Conservation (phyloP, 108 stramenopile genomes). For the Skeletonema grethae region DNA sequence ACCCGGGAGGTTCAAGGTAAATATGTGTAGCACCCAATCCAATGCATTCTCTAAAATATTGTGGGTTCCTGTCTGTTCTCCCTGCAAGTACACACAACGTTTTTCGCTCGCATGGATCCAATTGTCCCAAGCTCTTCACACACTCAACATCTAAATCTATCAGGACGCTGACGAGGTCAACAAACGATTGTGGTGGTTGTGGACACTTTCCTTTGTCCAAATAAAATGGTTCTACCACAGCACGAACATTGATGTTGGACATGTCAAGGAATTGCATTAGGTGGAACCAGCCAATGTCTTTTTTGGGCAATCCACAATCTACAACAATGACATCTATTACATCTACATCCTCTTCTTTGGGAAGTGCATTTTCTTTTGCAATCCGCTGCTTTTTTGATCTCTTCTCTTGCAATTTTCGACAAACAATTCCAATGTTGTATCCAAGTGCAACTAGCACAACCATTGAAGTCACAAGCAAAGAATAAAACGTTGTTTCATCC, state of each 20-base stretch:
- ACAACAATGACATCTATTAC: constrained; percentile 59
- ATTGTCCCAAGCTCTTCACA: constrained; percentile 30
- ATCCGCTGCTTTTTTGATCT: neutral
- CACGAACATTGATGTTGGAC: constrained; percentile 39
- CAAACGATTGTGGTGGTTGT: constrained; percentile 40
- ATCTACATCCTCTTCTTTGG: neutral
- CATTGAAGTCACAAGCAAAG: constrained; percentile 21
- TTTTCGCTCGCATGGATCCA: constrained; percentile 36
- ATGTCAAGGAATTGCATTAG: constrained; percentile 74
- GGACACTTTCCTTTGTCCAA: constrained; percentile 37
- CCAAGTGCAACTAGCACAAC: constrained; percentile 28
- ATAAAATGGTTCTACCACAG: constrained; percentile 77
- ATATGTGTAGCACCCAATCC: constrained; percentile 56
- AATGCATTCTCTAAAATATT: constrained; percentile 58
- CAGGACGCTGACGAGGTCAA: constrained; percentile 38
- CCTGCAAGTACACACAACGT: constrained; percentile 60
- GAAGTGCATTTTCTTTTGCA: neutral
- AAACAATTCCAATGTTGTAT: constrained; percentile 23
- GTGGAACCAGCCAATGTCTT: constrained; percentile 87
- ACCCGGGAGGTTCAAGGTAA: constrained; percentile 86
- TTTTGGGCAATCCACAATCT: constrained; percentile 65
- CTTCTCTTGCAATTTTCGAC: constrained; percentile 10
- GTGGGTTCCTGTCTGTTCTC: constrained; percentile 74
- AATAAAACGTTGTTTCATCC: constrained; percentile 27
- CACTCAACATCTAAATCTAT: constrained; percentile 45